Percentiles rank a stretch among this genome's conserved stretches.
These are phyloP conservation scores for Aureobasidium sp. DNA, from an alignment of 2,329 filamentous ascomycete species.

Conservation along the genomic window DNA sequence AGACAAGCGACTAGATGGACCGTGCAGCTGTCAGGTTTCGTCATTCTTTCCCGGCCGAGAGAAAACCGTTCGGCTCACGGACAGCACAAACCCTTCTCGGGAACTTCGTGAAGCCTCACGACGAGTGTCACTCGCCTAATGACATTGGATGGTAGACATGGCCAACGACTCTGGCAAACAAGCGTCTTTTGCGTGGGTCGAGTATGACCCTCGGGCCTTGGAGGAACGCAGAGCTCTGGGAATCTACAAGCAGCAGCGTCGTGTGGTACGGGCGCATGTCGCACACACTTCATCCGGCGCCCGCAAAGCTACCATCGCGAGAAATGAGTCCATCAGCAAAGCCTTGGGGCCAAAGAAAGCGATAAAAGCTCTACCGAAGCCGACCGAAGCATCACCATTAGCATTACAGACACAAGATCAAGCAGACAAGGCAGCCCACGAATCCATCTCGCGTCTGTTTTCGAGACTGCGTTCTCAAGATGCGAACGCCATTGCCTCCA, in stretches of 20 bases:
- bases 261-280: slow-evolving; percentile 4
- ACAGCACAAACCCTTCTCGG: not conserved
- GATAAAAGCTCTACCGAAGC: not conserved
- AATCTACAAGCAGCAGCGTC: not conserved
- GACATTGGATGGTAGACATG: not conserved
- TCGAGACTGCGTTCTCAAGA: slow-evolving; percentile 13
- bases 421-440: not conserved
- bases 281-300: slow-evolving; percentile 15
- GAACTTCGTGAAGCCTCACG: not conserved
- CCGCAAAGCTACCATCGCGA: slow-evolving; percentile 19
- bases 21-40: no score
- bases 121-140: not conserved
- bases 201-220: not conserved
- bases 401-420: not conserved
- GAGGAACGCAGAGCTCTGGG: not conserved
- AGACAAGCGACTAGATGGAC: no score
- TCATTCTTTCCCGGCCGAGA: no score
- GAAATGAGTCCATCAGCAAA: slow-evolving; percentile 9
- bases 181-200: not conserved
- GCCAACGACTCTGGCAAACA: not conserved
- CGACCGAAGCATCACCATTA: not conserved
- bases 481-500: slow-evolving; percentile 13
- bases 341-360: not conserved
- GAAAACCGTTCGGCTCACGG: no score
- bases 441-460: not conserved